Conservation (phyloP, 768 basidiomycete species). For the Coprinopsis sp. region DNA sequence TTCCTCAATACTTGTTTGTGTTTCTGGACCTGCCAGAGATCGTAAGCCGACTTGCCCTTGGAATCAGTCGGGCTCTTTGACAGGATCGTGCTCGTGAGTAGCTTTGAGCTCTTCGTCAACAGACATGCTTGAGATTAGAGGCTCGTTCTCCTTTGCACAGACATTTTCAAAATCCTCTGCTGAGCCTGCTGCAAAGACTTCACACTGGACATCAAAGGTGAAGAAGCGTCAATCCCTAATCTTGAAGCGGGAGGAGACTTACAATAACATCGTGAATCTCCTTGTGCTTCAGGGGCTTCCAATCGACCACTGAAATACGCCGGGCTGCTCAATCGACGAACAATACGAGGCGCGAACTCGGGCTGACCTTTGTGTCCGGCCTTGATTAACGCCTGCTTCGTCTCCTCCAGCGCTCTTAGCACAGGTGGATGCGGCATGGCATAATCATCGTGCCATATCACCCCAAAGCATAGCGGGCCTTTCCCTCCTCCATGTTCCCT, state of each 20-base stretch:
- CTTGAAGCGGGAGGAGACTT: constrained; percentile 13
- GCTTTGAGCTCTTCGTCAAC: constrained; percentile 22
- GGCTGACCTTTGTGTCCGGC: constrained; percentile 61
- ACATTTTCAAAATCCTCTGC: constrained; percentile 40
- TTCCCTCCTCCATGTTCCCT: constrained; percentile 52
- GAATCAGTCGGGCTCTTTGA: neutral
- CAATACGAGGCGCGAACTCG: neutral
- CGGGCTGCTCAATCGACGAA: neutral
- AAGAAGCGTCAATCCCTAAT: constrained; percentile 4
- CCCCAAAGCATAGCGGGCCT: constrained; percentile 48
- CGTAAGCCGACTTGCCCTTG: constrained; percentile 42
- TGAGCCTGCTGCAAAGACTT: constrained; percentile 44
- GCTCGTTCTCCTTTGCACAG: constrained; percentile 46
- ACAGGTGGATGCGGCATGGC: constrained; percentile 63
- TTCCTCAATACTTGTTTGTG: constrained; percentile 44
- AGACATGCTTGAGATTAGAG: constrained; percentile 45
- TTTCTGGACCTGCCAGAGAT: constrained; percentile 67
- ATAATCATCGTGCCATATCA: constrained; percentile 66
- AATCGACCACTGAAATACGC: constrained; percentile 54
- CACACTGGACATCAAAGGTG: constrained; percentile 22
- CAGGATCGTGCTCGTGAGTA: neutral
- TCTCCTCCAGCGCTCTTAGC: constrained; percentile 49
- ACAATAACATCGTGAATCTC: constrained; percentile 42
- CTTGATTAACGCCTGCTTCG: constrained; percentile 49
- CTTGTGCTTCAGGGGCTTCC: constrained; percentile 52